Evolutionary conservation across 2,329 filamentous ascomycete species (phyloP).

Genomic region (Venturia effusa): DNA sequence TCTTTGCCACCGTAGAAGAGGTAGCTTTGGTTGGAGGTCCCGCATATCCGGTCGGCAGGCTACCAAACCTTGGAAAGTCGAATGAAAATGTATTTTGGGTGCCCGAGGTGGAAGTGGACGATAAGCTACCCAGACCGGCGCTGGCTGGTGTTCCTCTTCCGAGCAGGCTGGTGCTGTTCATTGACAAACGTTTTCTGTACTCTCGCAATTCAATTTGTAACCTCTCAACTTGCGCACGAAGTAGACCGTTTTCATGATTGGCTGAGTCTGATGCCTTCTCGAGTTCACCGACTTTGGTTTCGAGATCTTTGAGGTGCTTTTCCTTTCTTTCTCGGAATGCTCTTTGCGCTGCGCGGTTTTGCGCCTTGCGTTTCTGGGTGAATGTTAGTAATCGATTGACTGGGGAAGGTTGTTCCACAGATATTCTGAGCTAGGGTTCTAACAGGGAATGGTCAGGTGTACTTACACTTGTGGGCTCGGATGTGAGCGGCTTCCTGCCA

Average conservation of each 20-base stretch:
- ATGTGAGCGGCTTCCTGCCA: slow-evolving; percentile 87
- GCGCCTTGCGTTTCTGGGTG: slow-evolving; percentile 80
- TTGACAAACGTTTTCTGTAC: slow-evolving; percentile 76
- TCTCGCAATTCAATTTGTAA: slow-evolving; percentile 76
- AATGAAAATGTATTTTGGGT: slow-evolving; percentile 74
- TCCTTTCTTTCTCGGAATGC: slow-evolving; percentile 94
- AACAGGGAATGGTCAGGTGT: background rate
- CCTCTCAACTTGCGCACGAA: slow-evolving; percentile 81
- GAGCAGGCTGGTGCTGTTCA: slow-evolving; percentile 38
- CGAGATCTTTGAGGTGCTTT: slow-evolving; percentile 75
- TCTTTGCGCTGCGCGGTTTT: slow-evolving; percentile 84
- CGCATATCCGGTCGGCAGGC: slow-evolving; percentile 49
- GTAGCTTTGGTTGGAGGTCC: slow-evolving; percentile 27
- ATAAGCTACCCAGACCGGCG: slow-evolving; percentile 33
- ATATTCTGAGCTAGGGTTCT: background rate
- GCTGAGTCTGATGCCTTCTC: slow-evolving; percentile 75
- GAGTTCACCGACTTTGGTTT: slow-evolving; percentile 54
- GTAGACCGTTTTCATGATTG: slow-evolving; percentile 72
- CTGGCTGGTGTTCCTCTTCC: slow-evolving; percentile 36
- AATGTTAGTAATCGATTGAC: slow-evolving; percentile 16
- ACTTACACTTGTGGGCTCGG: slow-evolving; percentile 90
- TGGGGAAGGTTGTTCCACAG: background rate
- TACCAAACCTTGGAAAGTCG: slow-evolving; percentile 89
- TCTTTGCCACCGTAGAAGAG: slow-evolving; percentile 15
- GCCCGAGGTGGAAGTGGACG: slow-evolving; percentile 24